phyloP scores from a whole-genome alignment of 306 rosid genomes.

The Sindora glabra region DNA sequence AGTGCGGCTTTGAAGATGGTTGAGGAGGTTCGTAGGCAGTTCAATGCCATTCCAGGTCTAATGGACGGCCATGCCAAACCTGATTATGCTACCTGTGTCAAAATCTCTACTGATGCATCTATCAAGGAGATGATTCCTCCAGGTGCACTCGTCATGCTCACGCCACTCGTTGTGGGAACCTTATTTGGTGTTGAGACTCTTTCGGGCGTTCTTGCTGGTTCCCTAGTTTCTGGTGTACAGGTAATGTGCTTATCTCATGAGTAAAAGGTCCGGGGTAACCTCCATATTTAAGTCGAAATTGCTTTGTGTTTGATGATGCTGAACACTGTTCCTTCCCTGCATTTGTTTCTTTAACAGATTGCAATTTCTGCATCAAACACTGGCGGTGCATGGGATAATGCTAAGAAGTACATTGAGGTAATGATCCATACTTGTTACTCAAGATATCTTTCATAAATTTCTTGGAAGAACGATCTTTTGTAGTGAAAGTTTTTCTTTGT shows the following conservation, averaged over 20 bases:
- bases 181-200: conserved; percentile 71
- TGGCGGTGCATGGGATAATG: conserved; percentile 79
- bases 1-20: conserved; percentile 84
- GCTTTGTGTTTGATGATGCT: background rate
- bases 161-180: conserved; percentile 70
- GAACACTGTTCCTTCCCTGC: background rate
- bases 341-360: conserved; percentile 22
- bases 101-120: conserved; percentile 83
- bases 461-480: too few relatives aligned
- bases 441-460: too few relatives aligned
- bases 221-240: conserved; percentile 80
- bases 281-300: background rate
- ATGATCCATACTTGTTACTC: background rate
- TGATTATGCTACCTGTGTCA: conserved; percentile 73
- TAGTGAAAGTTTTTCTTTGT: too few relatives aligned
- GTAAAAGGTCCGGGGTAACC: background rate
- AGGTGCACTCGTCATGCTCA: conserved; percentile 79
- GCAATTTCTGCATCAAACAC: conserved; percentile 80
- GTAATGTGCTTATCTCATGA: conserved; percentile 19
- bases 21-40: conserved; percentile 84
- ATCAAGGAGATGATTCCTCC: conserved; percentile 87
- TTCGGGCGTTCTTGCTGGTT: conserved; percentile 74
- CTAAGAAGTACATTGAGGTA: conserved; percentile 79
- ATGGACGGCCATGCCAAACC: conserved; percentile 69
- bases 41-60: conserved; percentile 68